These are phyloP conservation scores for Amaranthus cruentus DNA, from an alignment of 148 eudicot species.

Conservation along the genomic window DNA sequence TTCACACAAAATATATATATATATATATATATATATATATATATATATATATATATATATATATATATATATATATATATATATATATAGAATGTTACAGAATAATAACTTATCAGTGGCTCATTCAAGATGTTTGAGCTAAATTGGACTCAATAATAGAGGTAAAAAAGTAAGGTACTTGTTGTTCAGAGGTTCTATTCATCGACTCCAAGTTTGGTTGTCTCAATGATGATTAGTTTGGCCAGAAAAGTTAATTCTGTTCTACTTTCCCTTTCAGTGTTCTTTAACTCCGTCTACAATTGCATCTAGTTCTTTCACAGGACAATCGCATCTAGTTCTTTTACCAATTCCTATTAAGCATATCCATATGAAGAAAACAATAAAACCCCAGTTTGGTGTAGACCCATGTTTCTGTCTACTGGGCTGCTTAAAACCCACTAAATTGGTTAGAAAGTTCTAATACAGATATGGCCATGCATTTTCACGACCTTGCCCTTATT, in stretches of 20 bases:
- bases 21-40: too few relatives aligned
- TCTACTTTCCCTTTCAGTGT: conserved; percentile 13
- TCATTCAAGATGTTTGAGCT: conserved; percentile 2
- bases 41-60: too few relatives aligned
- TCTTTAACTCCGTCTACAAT: conserved; percentile 12
- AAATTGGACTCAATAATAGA: conserved; percentile 5
- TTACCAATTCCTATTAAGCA: background rate
- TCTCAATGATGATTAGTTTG: conserved; percentile 19
- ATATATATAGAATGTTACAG: background rate
- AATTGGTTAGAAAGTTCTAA: background rate
- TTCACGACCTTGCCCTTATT: too few relatives aligned
- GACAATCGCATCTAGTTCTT: background rate
- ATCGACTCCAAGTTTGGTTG: conserved; percentile 20
- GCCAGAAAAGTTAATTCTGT: conserved; percentile 9
- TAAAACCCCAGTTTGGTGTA: too few relatives aligned
- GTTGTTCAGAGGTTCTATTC: conserved; percentile 14
- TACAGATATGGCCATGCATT: too few relatives aligned
- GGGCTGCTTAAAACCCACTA: background rate
- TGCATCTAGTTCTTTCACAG: background rate
- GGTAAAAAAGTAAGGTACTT: conserved; percentile 1
- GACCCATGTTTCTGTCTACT: too few relatives aligned
- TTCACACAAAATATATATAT: too few relatives aligned
- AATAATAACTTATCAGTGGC: background rate
- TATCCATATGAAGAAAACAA: too few relatives aligned
- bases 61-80: too few relatives aligned